Evolutionary conservation across 2,329 filamentous ascomycete genomes (phyloP), one percentile per base, ranked within the genome.

Genomic region (Fusarium pseudonygamai): DNA sequence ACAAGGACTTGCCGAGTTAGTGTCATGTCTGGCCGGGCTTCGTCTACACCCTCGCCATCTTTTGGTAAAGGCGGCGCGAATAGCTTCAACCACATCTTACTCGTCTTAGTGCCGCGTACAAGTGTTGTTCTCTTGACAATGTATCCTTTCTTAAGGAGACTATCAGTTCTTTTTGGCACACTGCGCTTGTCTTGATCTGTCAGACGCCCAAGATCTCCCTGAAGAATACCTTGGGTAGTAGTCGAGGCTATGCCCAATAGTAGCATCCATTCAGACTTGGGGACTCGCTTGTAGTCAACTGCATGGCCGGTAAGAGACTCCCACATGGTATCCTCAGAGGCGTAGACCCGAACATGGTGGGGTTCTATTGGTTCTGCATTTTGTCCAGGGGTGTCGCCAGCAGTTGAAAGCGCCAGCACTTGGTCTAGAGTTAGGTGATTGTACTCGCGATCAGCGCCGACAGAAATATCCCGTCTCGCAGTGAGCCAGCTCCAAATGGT

Each of bases 161-260:
- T 84, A 71, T 91, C 88, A 0, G 90, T 92, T 39, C 90, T 84
- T 64, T 88, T 89, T 6, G 90, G 89, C 4, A 91, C 85, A 3
- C 89, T 91, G 57, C 89, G 86, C 77, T 91, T 91, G 79, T 91
- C 90, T 77, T 91, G 90, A 28, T 86, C 85, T 18, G 88, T 88
- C 2, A 90, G 80, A 26, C 86, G 85, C 22, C 87, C 87, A 30
- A 91, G 83, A 65, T 91, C 89, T 45, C 87, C 88, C 79, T 92
- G 90, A 20, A 91, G 80, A 47, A 91, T 90, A 9, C 90, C 90
- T 11, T 86, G 81, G 13, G 84, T 81, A 58, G 85, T 87, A 20
- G 84, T 85, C 1, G 87, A 87, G 26, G 88, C 89, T 61, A 91
- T 90, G 24, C 87, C 88, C 24, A 89, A 81, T 14, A 91, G 83